A percentile compares a stretch with the other conserved stretches of the same genome.
Evolutionary conservation across 345 rosid genomes (phyloP).

Genomic region (Raphanus raphanistrum): DNA sequence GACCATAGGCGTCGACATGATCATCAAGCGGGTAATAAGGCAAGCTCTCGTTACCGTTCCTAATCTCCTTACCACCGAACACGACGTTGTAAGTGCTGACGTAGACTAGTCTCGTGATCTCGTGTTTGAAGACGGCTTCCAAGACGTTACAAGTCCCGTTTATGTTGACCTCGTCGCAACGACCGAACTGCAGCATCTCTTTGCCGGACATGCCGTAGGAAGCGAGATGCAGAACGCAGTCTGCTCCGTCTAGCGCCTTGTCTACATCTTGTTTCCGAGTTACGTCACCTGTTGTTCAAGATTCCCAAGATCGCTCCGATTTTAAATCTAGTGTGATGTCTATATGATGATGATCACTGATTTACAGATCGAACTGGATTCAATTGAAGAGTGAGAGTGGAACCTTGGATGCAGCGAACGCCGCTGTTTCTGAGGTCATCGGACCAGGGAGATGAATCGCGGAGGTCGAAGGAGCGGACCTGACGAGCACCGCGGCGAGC

Average conservation of each 20-base stretch:
- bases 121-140: conserved; percentile 64
- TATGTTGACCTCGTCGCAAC: conserved; percentile 79
- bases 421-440: conserved; percentile 48
- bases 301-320: conserved; percentile 11
- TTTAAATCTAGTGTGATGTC: conserved; percentile 18
- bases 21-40: conserved; percentile 80
- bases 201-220: conserved; percentile 95
- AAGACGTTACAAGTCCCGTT: conserved; percentile 77
- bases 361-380: not conserved
- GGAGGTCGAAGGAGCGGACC: conserved; percentile 78
- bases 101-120: conserved; percentile 70
- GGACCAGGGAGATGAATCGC: conserved; percentile 72
- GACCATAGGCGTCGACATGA: conserved; percentile 73
- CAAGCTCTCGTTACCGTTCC: conserved; percentile 71
- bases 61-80: conserved; percentile 84
- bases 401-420: conserved; percentile 75
- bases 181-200: conserved; percentile 86
- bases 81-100: conserved; percentile 92
- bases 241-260: conserved; percentile 60
- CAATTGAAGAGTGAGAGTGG: not conserved
- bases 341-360: not conserved
- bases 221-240: conserved; percentile 88
- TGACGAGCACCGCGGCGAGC: conserved; percentile 80
- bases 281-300: conserved; percentile 60
- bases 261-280: conserved; percentile 57